A percentile compares a stretch with the other conserved stretches of the same genome.
Conservation (phyloP, 257 asterid species). For the Petrea volubilis region DNA sequence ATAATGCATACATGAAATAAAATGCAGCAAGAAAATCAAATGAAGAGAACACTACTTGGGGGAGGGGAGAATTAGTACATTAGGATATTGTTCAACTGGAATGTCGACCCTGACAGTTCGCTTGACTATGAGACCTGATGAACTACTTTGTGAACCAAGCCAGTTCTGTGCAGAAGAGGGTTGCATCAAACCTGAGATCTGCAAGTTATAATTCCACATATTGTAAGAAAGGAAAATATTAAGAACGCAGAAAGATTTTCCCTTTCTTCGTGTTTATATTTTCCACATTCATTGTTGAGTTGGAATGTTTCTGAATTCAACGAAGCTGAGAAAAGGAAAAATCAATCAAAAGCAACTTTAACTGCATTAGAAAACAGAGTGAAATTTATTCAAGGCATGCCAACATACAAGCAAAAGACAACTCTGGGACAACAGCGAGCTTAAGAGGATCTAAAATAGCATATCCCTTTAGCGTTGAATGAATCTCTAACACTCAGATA, state of each 20-base stretch:
- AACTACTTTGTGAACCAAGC: constrained; percentile 87
- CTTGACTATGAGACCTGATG: constrained; percentile 91
- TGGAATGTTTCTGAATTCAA: not conserved
- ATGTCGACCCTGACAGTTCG: constrained; percentile 87
- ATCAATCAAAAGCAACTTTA: constrained; percentile 2
- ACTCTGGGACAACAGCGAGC: not conserved
- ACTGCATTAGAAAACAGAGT: constrained; percentile 10
- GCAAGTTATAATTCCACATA: constrained; percentile 42
- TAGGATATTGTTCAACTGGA: constrained; percentile 92
- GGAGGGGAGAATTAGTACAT: constrained; percentile 47
- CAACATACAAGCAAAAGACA: constrained; percentile 13
- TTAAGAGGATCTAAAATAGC: not conserved
- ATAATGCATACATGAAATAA: constrained; percentile 15
- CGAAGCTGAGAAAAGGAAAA: constrained; percentile 16
- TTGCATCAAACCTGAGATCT: constrained; percentile 85
- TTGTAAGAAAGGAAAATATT: constrained; percentile 32
- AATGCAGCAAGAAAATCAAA: constrained; percentile 10
- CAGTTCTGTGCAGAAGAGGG: constrained; percentile 76
- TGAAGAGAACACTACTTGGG: constrained; percentile 12
- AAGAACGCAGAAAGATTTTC: constrained; percentile 14
- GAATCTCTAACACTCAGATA: constrained; percentile 19
- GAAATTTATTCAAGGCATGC: constrained; percentile 19
- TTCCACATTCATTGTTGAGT: not conserved
- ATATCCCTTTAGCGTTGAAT: not conserved
- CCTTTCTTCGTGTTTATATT: constrained; percentile 10